phyloP scores from a whole-genome alignment of 2,329 filamentous ascomycete genomes.

The Fusarium sp. region DNA sequence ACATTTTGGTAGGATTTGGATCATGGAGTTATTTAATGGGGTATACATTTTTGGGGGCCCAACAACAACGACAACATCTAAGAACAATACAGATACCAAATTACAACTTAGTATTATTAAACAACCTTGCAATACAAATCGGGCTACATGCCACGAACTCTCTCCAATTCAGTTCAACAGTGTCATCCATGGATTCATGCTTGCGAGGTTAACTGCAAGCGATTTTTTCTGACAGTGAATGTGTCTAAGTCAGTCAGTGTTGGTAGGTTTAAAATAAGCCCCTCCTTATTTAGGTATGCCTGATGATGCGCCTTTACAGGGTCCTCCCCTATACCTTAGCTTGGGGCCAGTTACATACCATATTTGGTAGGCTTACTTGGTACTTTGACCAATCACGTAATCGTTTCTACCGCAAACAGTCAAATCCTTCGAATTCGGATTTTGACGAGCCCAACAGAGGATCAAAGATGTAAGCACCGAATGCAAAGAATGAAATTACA shows the following conservation, averaged over 20 bases:
- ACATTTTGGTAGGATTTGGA: slow-evolving; percentile 30
- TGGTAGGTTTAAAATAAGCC: slow-evolving; percentile 8
- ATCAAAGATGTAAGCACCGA: slow-evolving; percentile 1
- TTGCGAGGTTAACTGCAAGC: background rate
- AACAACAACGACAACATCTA: slow-evolving; percentile 5
- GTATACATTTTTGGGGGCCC: slow-evolving; percentile 4
- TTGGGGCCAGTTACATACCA: slow-evolving; percentile 20
- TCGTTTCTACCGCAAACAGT: background rate
- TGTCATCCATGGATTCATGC: no score
- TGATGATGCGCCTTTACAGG: slow-evolving; percentile 25
- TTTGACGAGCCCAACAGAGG: background rate
- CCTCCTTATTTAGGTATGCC: slow-evolving; percentile 24
- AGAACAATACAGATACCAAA: slow-evolving; percentile 16
- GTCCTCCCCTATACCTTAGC: slow-evolving; percentile 16
- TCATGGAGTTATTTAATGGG: slow-evolving; percentile 29
- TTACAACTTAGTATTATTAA: background rate
- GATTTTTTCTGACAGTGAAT: background rate
- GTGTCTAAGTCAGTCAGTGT: background rate
- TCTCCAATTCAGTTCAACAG: background rate
- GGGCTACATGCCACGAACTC: slow-evolving; percentile 2
- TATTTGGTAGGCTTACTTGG: slow-evolving; percentile 29
- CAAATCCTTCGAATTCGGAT: slow-evolving; percentile 3
- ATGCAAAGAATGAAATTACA: slow-evolving; percentile 1
- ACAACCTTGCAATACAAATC: slow-evolving; percentile 4
- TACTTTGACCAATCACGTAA: background rate